phyloP scores from a whole-genome alignment of 1,139 yeast genomes.

The Lizanozyma gosingica region DNA sequence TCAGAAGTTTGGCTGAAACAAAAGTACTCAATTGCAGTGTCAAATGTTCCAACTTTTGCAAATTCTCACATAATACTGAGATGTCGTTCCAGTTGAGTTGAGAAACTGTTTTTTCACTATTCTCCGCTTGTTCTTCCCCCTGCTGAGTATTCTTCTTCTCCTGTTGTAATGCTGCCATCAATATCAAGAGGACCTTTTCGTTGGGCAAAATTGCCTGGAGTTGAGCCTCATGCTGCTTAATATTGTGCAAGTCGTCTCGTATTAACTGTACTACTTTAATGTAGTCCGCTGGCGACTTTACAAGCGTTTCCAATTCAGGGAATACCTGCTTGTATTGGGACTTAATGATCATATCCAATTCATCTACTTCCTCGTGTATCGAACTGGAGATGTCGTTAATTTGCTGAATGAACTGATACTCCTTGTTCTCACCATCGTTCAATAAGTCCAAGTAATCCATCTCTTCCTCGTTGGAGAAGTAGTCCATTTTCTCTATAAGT shows the following conservation, averaged over 20 bases:
- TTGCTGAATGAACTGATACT: constrained; percentile 41
- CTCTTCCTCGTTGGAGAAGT: constrained; percentile 9
- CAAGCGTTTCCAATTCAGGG: constrained; percentile 60
- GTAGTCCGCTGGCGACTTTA: constrained; percentile 59
- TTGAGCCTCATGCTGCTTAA: constrained; percentile 22
- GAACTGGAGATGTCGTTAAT: constrained; percentile 52
- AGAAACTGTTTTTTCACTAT: constrained; percentile 13
- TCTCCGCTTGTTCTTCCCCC: constrained; percentile 13
- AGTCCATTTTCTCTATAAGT: not conserved
- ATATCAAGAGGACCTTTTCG: constrained; percentile 63
- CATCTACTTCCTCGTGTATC: constrained; percentile 46
- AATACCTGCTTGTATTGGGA: constrained; percentile 52
- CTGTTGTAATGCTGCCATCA: constrained; percentile 59
- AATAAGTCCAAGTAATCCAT: constrained; percentile 29
- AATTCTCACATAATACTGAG: constrained; percentile 35
- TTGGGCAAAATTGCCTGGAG: constrained; percentile 38
- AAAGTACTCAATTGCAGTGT: constrained; percentile 39
- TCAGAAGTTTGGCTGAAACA: constrained; percentile 47
- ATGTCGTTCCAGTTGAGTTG: constrained; percentile 31
- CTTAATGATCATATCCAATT: constrained; percentile 43
- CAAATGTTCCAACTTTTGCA: constrained; percentile 38
- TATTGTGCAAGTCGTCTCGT: constrained; percentile 38
- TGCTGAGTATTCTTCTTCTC: constrained; percentile 8
- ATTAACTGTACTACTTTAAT: constrained; percentile 44
- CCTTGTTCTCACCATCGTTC: constrained; percentile 27